Evolutionary conservation across 495 filamentous ascomycete species (phyloP).

Genomic region (Lineolata rhizophorae): DNA sequence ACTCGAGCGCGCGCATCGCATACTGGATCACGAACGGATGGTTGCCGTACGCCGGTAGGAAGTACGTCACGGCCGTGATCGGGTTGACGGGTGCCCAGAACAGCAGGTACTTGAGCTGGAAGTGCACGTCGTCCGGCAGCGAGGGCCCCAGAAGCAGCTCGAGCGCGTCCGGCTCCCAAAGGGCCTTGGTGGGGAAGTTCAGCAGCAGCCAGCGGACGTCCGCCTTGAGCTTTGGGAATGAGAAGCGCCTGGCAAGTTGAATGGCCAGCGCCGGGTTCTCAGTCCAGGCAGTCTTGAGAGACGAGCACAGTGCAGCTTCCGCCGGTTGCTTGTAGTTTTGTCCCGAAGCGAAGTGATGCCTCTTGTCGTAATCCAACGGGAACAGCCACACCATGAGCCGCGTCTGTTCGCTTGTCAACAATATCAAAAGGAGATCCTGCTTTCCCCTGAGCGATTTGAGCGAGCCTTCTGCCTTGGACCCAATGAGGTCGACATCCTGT

Average conservation of each 20-base stretch:
- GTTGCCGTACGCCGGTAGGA: slow-evolving; percentile 80
- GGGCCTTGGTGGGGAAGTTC: slow-evolving; percentile 59
- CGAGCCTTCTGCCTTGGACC: slow-evolving; percentile 26
- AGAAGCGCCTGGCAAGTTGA: slow-evolving; percentile 59
- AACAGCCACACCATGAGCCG: slow-evolving; percentile 78
- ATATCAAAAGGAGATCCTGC: slow-evolving; percentile 52
- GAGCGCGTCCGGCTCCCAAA: slow-evolving; percentile 57
- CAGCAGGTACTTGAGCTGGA: slow-evolving; percentile 80
- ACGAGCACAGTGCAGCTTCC: slow-evolving; percentile 29
- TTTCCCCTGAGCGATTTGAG: slow-evolving; percentile 50
- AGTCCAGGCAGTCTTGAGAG: slow-evolving; percentile 64
- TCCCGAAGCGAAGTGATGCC: slow-evolving; percentile 26
- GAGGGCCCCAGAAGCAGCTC: slow-evolving; percentile 56
- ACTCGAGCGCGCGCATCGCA: slow-evolving; percentile 85
- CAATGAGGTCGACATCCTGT: slow-evolving; percentile 31
- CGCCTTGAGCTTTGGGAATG: slow-evolving; percentile 41
- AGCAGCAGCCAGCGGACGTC: slow-evolving; percentile 63
- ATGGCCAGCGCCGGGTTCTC: slow-evolving; percentile 68
- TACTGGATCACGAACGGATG: slow-evolving; percentile 92
- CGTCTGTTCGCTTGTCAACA: slow-evolving; percentile 68
- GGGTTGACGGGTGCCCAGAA: slow-evolving; percentile 93
- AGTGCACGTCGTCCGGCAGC: slow-evolving; percentile 56
- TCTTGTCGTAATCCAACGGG: slow-evolving; percentile 49
- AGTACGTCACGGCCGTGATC: slow-evolving; percentile 77
- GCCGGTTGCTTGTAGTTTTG: slow-evolving; percentile 9